Conservation (phyloP, 73 alveolate genomes). For the Symbiodinium natans region DNA sequence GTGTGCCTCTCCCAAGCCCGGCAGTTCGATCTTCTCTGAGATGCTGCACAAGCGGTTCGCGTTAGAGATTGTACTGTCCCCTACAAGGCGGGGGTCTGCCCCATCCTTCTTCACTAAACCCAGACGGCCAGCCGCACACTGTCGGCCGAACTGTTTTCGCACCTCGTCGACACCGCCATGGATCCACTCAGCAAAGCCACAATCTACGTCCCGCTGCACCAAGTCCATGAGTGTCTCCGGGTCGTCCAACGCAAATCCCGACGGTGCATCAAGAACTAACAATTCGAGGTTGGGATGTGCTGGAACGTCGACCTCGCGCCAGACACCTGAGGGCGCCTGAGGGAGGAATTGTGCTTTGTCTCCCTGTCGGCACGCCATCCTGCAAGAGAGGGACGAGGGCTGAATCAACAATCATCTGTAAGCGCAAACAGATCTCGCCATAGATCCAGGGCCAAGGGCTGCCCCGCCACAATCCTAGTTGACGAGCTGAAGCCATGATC, state of each 20-base stretch:
- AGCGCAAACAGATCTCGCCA: constrained; percentile 12
- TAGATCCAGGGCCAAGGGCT: background rate
- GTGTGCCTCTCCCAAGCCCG: background rate
- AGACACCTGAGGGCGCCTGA: background rate
- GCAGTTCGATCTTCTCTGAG: constrained; percentile 4
- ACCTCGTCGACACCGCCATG: background rate
- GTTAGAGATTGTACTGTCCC: constrained; percentile 15
- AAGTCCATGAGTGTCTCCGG: background rate
- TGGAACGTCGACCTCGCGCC: constrained; percentile 3
- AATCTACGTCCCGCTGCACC: background rate
- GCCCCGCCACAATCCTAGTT: background rate
- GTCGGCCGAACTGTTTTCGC: background rate
- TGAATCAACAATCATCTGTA: background rate
- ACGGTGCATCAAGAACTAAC: background rate
- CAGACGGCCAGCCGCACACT: background rate
- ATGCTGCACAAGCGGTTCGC: background rate
- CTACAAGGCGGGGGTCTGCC: background rate
- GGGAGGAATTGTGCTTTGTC: background rate
- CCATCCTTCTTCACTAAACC: background rate
- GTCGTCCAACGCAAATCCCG: background rate
- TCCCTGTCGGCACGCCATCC: constrained; percentile 2
- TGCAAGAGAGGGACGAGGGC: constrained; percentile 14
- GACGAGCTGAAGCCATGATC: background rate
- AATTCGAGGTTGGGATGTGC: background rate
- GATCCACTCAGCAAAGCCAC: background rate